phyloP scores from a whole-genome alignment of 345 rosid species.

The Lenwebbia sp. region DNA sequence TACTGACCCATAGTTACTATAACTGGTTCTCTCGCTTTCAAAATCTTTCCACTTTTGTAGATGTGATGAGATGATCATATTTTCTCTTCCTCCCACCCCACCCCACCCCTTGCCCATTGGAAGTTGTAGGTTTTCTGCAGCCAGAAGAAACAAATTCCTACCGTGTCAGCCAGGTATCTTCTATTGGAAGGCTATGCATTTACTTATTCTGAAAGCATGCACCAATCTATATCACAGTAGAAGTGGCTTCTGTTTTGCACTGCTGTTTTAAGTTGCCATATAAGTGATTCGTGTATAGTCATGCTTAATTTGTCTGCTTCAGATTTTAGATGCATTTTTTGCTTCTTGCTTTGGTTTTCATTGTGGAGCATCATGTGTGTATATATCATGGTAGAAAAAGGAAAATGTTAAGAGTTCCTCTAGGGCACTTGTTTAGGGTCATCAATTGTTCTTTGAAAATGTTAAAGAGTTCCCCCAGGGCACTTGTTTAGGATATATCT shows the following conservation, averaged over 20 bases:
- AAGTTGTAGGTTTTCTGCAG: constrained; percentile 33
- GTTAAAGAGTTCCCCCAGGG: not conserved
- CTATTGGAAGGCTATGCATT: not conserved
- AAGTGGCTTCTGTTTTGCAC: not conserved
- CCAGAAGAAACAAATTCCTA: constrained; percentile 40
- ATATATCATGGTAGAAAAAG: not conserved
- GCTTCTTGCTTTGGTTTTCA: not conserved
- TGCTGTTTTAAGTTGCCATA: not conserved
- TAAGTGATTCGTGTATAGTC: not conserved
- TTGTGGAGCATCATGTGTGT: not conserved
- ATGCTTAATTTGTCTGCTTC: not conserved
- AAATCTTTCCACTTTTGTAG: not conserved
- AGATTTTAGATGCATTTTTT: not conserved
- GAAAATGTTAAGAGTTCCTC: not conserved
- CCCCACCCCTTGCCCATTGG: not conserved
- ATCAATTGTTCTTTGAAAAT: not conserved
- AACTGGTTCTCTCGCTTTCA: not conserved
- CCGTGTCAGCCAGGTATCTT: constrained; percentile 50
- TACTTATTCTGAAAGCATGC: not conserved
- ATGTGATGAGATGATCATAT: not conserved
- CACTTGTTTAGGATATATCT: not conserved
- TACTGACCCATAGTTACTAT: not conserved
- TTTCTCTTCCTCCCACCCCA: not conserved
- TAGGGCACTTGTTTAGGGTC: not conserved
- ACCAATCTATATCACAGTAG: not conserved